Base-by-base conservation (phyloP, 2,329 filamentous ascomycete genomes). In the Arthroderma uncinatum region DNA sequence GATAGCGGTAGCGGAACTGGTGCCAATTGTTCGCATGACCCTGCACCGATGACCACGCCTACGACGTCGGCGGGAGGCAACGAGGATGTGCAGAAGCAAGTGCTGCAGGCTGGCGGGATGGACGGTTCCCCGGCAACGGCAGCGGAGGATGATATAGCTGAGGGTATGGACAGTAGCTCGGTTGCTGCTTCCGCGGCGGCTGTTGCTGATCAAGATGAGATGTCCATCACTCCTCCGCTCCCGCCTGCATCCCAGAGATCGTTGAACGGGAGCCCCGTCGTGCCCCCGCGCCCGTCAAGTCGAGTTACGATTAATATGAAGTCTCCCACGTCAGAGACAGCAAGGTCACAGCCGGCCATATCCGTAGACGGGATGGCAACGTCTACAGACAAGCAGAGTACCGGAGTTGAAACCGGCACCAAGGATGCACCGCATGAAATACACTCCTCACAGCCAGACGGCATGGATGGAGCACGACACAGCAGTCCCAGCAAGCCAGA, bases 241-340 rank as follows among this genome's bases (percentile, higher is more conserved):
- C 52, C 25, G 42, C 40, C 53, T 47, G 21, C 12, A 8, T 5
- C 37, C 14, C 39, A 33, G 1, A 23, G 7, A 28, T 40, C 36
- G 10, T 33, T 40, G 33, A 54, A 37, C 19, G 36, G 33, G 30
- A 37, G 33, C 23, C 53, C 53, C 54, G 19, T 58, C 53, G 19
- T 61, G 34, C 54, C 63, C 25, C 58, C 58, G 50, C 71, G 70
- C 44, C 69, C 72, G 19, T 69, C 73, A 44, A 75, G 70, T 59
- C 74, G 73, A 63, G 71, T 78, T 30, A 76, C 75, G 10, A 77
- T 78, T 62, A 77, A 77, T 59, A 71, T 72, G 63, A 74, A 73
- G 59, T 73, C 71, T 40, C 53, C 36, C 14, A 44, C 8, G 2
- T 44, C 28, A 16, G 36, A 55, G 14, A 44, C 50, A 28, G 19